Evolutionary conservation across 139 green algal genomes (phyloP).

Genomic region (Chlamydomonas schloesseri): DNA sequence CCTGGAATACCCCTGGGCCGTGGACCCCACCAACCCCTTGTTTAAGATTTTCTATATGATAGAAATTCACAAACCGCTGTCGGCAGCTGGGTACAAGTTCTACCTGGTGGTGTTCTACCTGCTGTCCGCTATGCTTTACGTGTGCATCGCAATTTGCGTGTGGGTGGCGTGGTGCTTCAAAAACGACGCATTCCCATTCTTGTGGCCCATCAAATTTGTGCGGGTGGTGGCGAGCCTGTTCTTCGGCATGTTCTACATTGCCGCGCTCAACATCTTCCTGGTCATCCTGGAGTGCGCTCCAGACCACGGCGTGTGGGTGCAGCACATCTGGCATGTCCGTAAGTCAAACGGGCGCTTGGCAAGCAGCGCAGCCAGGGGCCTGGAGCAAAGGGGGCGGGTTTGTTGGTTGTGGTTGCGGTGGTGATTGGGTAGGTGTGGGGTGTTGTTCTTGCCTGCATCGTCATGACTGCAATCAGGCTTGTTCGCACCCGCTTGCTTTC

Average conservation of each 20-base stretch:
- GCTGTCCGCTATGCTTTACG: conserved; percentile 53
- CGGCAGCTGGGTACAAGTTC: conserved; percentile 54
- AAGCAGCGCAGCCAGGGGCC: background rate
- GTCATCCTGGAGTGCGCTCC: conserved; percentile 50
- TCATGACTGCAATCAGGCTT: too few species aligned
- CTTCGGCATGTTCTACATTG: conserved; percentile 67
- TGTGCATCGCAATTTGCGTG: conserved; percentile 57
- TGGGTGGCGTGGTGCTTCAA: conserved; percentile 70
- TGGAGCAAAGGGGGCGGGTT: background rate
- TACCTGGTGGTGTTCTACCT: conserved; percentile 65
- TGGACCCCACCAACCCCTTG: conserved; percentile 44
- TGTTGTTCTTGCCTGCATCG: too few species aligned
- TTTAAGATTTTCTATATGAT: conserved; percentile 62
- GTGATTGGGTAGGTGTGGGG: too few species aligned
- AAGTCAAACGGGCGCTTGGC: background rate
- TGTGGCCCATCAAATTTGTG: conserved; percentile 71
- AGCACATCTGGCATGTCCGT: conserved; percentile 52
- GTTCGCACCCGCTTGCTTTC: too few species aligned
- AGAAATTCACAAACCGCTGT: conserved; percentile 50
- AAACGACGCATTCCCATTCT: conserved; percentile 64
- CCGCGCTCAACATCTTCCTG: conserved; percentile 64
- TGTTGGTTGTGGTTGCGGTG: too few species aligned
- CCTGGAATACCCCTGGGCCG: conserved; percentile 63
- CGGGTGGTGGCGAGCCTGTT: conserved; percentile 66
- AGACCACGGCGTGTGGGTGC: conserved; percentile 36